Conservation (phyloP, 164 flowering plant genomes). For the Echeveria elegans region DNA sequence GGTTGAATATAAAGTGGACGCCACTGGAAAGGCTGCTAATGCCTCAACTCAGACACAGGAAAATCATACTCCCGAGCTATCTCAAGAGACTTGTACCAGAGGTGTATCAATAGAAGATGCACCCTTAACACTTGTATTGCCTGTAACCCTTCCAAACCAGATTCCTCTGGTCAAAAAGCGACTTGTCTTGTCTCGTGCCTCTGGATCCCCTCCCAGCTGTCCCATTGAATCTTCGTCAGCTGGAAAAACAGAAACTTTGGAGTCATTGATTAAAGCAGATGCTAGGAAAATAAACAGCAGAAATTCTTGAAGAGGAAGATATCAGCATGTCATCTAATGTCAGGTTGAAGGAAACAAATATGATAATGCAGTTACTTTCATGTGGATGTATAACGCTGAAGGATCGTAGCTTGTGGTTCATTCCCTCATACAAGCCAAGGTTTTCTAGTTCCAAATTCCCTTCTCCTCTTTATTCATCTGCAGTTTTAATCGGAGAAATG, state of each 20-base stretch:
- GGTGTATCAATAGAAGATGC: slow-evolving; percentile 85
- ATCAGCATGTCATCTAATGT: slow-evolving; percentile 27
- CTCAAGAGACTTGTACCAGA: slow-evolving; percentile 56
- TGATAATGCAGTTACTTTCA: slow-evolving; percentile 82
- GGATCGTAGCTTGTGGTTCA: slow-evolving; percentile 71
- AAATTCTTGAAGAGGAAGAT: slow-evolving; percentile 69
- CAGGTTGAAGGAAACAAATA: slow-evolving; percentile 63
- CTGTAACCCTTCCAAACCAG: slow-evolving; percentile 16
- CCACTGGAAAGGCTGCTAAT: slow-evolving; percentile 54
- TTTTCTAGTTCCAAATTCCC: slow-evolving; percentile 53
- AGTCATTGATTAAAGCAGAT: slow-evolving; percentile 83
- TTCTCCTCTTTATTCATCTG: slow-evolving; percentile 62
- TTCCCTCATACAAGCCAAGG: slow-evolving; percentile 67
- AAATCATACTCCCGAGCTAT: slow-evolving; percentile 19
- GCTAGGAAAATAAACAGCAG: slow-evolving; percentile 56
- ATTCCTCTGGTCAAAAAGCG: slow-evolving; percentile 28
- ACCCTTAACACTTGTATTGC: slow-evolving; percentile 27
- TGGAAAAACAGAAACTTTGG: slow-evolving; percentile 77
- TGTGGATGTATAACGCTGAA: slow-evolving; percentile 94
- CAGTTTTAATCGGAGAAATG: slow-evolving; percentile 62
- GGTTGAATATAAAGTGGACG: slow-evolving; percentile 58
- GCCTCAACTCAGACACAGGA: slow-evolving; percentile 91
- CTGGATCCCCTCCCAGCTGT: slow-evolving; percentile 49
- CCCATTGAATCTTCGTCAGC: slow-evolving; percentile 64
- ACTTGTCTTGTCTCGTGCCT: slow-evolving; percentile 27